These are phyloP conservation scores for Trametes coccinea DNA, from an alignment of 768 basidiomycete species.

Conservation along the genomic window DNA sequence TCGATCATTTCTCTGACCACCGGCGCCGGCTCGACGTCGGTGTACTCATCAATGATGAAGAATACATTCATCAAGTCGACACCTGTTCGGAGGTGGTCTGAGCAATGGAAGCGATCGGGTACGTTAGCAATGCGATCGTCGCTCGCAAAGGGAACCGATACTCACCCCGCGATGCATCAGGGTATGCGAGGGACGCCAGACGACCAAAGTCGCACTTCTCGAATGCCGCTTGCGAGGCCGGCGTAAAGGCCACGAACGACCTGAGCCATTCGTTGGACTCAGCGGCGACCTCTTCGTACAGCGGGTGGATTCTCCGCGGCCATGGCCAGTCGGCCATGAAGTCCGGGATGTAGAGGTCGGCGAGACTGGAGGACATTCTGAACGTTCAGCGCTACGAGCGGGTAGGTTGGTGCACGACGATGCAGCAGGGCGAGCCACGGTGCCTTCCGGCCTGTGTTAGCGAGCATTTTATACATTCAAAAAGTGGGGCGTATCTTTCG, in stretches of 20 bases:
- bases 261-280: slow-evolving; percentile 34
- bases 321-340: slow-evolving; percentile 34
- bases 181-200: slow-evolving; percentile 15
- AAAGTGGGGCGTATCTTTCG: too few species aligned
- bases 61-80: slow-evolving; percentile 30
- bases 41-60: slow-evolving; percentile 31
- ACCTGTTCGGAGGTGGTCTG: slow-evolving; percentile 14
- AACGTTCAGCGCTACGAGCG: background rate
- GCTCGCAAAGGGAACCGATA: background rate
- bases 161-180: slow-evolving; percentile 13
- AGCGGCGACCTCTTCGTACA: slow-evolving; percentile 28
- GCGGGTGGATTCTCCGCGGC: slow-evolving; percentile 32
- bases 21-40: slow-evolving; percentile 18
- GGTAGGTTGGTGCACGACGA: too few species aligned
- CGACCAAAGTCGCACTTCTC: slow-evolving; percentile 27
- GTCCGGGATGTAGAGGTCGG: slow-evolving; percentile 27
- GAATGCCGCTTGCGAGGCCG: slow-evolving; percentile 30
- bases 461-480: too few species aligned
- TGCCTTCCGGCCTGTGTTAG: too few species aligned
- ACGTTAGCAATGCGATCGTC: background rate
- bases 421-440: too few species aligned
- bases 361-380: background rate
- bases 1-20: slow-evolving; percentile 20
- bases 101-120: background rate
- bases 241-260: slow-evolving; percentile 30